A percentile compares a stretch with the other conserved stretches of the same genome.
These are phyloP conservation scores for Penicillium antarcticum DNA, from an alignment of 495 filamentous ascomycete species.

Conservation along the genomic window DNA sequence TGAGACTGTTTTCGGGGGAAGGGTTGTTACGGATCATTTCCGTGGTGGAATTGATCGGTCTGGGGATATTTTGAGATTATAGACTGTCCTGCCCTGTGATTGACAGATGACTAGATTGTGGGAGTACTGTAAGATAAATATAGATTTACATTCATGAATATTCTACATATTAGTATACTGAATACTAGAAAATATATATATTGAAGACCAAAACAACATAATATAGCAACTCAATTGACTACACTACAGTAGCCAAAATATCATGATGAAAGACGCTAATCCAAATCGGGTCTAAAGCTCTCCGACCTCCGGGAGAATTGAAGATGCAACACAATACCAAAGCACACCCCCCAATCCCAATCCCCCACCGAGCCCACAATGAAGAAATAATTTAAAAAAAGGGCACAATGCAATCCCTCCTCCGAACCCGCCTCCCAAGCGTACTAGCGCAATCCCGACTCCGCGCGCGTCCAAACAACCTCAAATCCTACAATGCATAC, in stretches of 20 bases:
- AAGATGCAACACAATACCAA: conserved; percentile 12
- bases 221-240: too few relatives aligned
- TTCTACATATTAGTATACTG: too few relatives aligned
- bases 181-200: too few relatives aligned
- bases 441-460: conserved; percentile 20
- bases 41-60: conserved; percentile 40
- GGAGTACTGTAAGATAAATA: conserved; percentile 6
- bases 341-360: background rate
- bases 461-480: conserved; percentile 12
- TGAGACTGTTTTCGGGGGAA: conserved; percentile 73
- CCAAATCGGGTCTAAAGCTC: conserved; percentile 22
- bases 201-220: too few relatives aligned
- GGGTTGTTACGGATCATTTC: conserved; percentile 73
- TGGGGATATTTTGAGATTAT: conserved; percentile 39
- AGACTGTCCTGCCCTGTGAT: background rate
- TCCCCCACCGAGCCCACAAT: background rate
- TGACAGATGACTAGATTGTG: too few relatives aligned
- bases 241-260: too few relatives aligned
- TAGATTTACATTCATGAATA: background rate
- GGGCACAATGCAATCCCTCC: conserved; percentile 27
- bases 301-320: conserved; percentile 22
- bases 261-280: conserved; percentile 15
- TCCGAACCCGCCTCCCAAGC: conserved; percentile 27
- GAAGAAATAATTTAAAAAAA: conserved; percentile 13
- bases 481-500: conserved; percentile 1